Evolutionary conservation across 345 rosid species (phyloP), one percentile per base, ranked within the genome.

Genomic region (Arabis hirsuta): DNA sequence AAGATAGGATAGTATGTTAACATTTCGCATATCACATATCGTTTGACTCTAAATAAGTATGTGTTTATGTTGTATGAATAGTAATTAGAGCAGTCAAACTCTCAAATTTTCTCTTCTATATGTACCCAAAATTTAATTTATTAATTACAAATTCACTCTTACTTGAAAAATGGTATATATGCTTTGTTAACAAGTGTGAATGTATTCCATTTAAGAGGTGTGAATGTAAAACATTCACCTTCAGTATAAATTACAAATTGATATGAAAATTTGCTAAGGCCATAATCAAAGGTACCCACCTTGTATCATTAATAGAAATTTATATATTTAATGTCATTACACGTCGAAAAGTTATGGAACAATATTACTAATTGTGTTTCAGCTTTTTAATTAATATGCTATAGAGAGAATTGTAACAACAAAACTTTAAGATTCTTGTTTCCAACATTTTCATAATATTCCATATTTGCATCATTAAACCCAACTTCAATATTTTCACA

Each of bases 151-250:
- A 1, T 54, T 73, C 12, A 47, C 58, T 65, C 48, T 46, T 47
- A 59, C 65, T 50, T 65, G 20, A 19, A 65, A 72, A 48, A 48
- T 67, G 19, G 27, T 65, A 10, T 39, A 14, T 12, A 55, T 57
- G 19, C 51, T 56, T n/a, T 1, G 9, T 42, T 14, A 68, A 59
- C 69, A 52, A 61, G 73, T 75, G 74, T 68, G 69, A 74, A 67
- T 53, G 46, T 16, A 22, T 67, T 51, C 73, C 47, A 52, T 51
- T 60, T 34, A 34, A 24, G 62, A 67, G 12, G 51, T 74, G 73
- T 74, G 73, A 67, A 67, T 43, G 14, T 60, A 53, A 59, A 74
- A 22, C 1, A 32, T 59, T 41, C 68, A 50, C 24, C 69, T 52
- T 67, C 6, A 9, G 10, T 24, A 46, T 34, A 52, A 54, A 45